Percentiles rank a stretch among this genome's conserved stretches.
phyloP scores from a whole-genome alignment of 176 grass and related monocot species.

The Ananas comosus region DNA sequence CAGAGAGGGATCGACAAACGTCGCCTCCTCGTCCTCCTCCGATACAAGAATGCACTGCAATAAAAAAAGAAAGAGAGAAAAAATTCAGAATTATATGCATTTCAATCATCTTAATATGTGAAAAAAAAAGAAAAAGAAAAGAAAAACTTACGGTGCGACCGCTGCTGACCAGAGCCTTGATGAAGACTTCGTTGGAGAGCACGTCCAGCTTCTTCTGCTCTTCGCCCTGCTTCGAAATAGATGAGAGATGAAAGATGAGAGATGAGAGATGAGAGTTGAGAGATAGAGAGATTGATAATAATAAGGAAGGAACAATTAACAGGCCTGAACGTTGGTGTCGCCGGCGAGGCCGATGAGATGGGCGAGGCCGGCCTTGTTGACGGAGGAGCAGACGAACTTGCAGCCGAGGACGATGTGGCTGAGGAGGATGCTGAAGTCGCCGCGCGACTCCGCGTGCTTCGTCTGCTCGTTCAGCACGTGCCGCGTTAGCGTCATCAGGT shows the following conservation, averaged over 20 bases:
- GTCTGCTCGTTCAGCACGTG: conserved; percentile 95
- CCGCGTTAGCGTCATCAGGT: conserved; percentile 95
- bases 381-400: conserved; percentile 94
- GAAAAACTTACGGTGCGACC: conserved; percentile 64
- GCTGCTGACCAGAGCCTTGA: conserved; percentile 93
- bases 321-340: conserved; percentile 79
- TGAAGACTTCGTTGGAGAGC: conserved; percentile 92
- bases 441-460: conserved; percentile 58
- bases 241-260: no score
- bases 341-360: conserved; percentile 84
- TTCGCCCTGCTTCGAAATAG: conserved; percentile 92
- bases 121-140: neutral
- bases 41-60: conserved; percentile 83
- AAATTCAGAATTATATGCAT: neutral
- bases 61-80: neutral
- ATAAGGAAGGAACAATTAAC: no score
- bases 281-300: no score
- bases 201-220: conserved; percentile 99
- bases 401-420: conserved; percentile 97
- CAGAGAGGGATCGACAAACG: conserved; percentile 68
- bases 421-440: conserved; percentile 96
- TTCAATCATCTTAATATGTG: neutral
- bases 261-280: no score
- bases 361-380: conserved; percentile 92
- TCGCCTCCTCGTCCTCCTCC: conserved; percentile 90